phyloP scores from a whole-genome alignment of 345 rosid genomes.

The Lepidium africanum region DNA sequence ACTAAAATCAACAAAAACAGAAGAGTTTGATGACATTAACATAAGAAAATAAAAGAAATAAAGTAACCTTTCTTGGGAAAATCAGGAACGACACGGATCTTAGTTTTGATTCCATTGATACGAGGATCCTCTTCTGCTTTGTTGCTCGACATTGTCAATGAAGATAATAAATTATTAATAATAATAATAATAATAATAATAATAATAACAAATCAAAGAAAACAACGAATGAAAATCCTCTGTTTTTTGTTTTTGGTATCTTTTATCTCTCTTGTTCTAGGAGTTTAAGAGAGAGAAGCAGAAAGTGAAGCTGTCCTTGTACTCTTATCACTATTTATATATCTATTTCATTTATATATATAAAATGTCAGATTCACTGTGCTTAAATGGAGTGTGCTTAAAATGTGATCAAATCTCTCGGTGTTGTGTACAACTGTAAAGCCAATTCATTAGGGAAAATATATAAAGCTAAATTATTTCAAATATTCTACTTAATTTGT shows the following conservation, averaged over 20 bases:
- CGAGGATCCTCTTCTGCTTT: constrained; percentile 58
- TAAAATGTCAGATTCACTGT: background rate
- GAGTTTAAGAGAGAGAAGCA: constrained; percentile 6
- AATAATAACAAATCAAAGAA: background rate
- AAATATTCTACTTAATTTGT: too few relatives aligned
- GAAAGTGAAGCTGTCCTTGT: constrained; percentile 16
- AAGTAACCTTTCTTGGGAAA: constrained; percentile 68
- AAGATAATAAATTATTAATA: background rate
- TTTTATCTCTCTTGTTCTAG: background rate
- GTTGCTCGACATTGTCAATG: constrained; percentile 60
- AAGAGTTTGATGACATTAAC: background rate
- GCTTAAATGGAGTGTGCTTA: constrained; percentile 15
- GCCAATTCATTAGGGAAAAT: too few relatives aligned
- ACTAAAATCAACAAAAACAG: background rate
- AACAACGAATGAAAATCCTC: background rate
- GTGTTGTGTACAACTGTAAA: constrained; percentile 13
- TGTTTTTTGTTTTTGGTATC: background rate
- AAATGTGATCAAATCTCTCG: constrained; percentile 15
- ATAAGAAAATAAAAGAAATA: background rate
- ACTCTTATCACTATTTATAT: constrained; percentile 21
- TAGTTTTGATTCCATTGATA: constrained; percentile 56
- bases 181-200: too few relatives aligned
- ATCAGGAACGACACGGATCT: constrained; percentile 84
- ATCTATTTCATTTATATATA: background rate
- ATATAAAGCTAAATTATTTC: too few relatives aligned